Evolutionary conservation across 805 yeast genomes (phyloP).

Genomic region (Ogataea ganodermae): DNA sequence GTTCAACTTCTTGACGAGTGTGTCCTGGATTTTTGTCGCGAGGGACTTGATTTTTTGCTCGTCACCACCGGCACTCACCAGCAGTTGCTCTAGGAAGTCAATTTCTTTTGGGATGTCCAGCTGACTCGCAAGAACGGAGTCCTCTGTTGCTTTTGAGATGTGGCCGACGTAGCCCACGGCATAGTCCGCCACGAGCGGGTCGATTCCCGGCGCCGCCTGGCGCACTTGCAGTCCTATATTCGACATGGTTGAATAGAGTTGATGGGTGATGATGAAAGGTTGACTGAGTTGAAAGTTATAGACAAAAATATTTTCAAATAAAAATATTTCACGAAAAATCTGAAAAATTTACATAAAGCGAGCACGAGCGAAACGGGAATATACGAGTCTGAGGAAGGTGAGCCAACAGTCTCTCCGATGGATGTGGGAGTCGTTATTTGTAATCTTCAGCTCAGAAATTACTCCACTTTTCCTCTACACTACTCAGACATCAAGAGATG

Average conservation of each 20-base stretch:
- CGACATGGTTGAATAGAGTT: conserved; percentile 31
- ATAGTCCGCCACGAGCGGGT: conserved; percentile 83
- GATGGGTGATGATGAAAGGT: not conserved
- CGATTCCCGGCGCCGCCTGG: conserved; percentile 83
- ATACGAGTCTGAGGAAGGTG: too few relatives aligned
- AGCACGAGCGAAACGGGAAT: too few relatives aligned
- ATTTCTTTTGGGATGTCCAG: conserved; percentile 70
- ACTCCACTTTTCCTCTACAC: too few relatives aligned
- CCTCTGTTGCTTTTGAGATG: conserved; percentile 74
- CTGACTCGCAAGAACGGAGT: conserved; percentile 76
- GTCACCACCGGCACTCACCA: conserved; percentile 84
- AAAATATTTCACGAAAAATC: too few relatives aligned
- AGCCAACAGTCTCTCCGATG: too few relatives aligned
- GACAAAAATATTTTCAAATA: not conserved
- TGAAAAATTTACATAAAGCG: too few relatives aligned
- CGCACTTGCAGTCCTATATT: conserved; percentile 59
- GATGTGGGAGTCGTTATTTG: too few relatives aligned
- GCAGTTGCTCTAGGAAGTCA: conserved; percentile 60
- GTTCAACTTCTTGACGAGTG: conserved; percentile 52
- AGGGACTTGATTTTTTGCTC: conserved; percentile 53
- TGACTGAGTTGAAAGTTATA: too few relatives aligned
- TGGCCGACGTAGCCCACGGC: conserved; percentile 90
- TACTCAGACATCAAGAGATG: too few relatives aligned
- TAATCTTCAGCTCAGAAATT: too few relatives aligned
- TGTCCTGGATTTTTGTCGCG: conserved; percentile 46